Evolutionary conservation across 2,329 filamentous ascomycete genomes (phyloP), one percentile per base, ranked within the genome.

Genomic region (Xylariaceae sp.): DNA sequence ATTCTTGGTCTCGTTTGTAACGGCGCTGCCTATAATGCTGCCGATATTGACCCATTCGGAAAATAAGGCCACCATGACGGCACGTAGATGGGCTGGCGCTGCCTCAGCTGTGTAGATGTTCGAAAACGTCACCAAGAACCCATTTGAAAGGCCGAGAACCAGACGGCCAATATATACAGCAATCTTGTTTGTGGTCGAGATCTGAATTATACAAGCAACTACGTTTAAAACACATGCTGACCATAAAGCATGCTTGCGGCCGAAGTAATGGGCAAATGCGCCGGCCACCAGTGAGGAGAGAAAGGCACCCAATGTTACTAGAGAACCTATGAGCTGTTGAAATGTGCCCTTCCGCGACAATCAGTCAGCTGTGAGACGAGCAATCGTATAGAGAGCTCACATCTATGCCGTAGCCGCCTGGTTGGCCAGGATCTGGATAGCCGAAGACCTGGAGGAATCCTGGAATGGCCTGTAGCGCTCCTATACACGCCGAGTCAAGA

Each of bases 251-350:
- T 65, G 62, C 36, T 67, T 70, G 48, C 77, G 74, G 28, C 77
- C 76, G 41, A 77, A 75, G 56, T 70, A 75, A 51, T 71, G 65
- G 6, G 74, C 73, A 55, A 80, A 79, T 1, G 69, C 59, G 6
- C 76, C 76, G 1, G 76, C 75, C 9, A 73, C 63, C 5, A 79
- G 69, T 1, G 76, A 76, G 6, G 75, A 77, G 14, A 79, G 48
- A 56, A 80, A 79, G 2, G 75, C 73, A 1, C 77, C 77, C 2
- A 81, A 66, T 7, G 74, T 79, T 28, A 80, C 66, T 13, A 81
- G 68, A 1, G 75, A 79, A n/a, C 73, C 73, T 57, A 80, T 79
- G 2, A 80, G 70, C 55, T 76, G 74, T 55, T 80, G 77, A n/a
- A 78, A 75, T 0, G 73, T 77, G 16, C 72, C 71, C 68, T 76